Evolutionary conservation across 2,329 filamentous ascomycete genomes (phyloP), one percentile per base, ranked within the genome.

Genomic region (Aureobasidium uvarum): DNA sequence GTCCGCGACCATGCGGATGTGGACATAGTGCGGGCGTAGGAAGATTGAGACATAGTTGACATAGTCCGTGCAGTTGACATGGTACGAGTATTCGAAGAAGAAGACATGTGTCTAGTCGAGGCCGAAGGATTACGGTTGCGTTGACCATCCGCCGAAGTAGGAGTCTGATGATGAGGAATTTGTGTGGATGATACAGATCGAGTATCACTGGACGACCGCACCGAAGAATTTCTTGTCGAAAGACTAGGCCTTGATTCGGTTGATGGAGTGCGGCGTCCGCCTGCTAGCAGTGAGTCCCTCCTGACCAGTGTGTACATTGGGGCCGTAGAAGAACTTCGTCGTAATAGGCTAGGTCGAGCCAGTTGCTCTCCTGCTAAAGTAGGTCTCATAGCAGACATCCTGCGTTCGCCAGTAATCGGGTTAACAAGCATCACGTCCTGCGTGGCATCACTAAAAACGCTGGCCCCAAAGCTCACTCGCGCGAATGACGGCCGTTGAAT

Each of bases 381-480:
- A 5, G 54, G 46, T 52, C 55, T 51, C 18, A 60, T 23, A 7
- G 28, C 6, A 16, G 64, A 65, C 54, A 52, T 58, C 18, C 48
- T 65, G 6, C 64, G 52, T 36, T 59, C 64, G 33, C 64, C 64
- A 52, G 64, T 65, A n/a, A 65, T 36, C 11, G 64, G 54, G n/a
- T 65, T 65, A 45, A 65, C 28, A 11, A 65, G 55, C 41, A 65
- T 54, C 16, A 65, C 43, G 10, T 65, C 54, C 20, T 45, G 20
- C n/a, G 33, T n/a, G 7, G 7, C n/a, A 14, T 45, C 60, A 13
- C n/a, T 16, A 1, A 45, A 8, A 18, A 38, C 14, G 25, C 36
- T 63, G 25, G 36, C 45, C 4, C 23, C 31, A 20, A 52, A 13
- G 25, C 60, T 54, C 6, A 54, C 7, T 2, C 39, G 60, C 16